Conservation (phyloP, 768 basidiomycete genomes). For the Tylopilus balloui region DNA sequence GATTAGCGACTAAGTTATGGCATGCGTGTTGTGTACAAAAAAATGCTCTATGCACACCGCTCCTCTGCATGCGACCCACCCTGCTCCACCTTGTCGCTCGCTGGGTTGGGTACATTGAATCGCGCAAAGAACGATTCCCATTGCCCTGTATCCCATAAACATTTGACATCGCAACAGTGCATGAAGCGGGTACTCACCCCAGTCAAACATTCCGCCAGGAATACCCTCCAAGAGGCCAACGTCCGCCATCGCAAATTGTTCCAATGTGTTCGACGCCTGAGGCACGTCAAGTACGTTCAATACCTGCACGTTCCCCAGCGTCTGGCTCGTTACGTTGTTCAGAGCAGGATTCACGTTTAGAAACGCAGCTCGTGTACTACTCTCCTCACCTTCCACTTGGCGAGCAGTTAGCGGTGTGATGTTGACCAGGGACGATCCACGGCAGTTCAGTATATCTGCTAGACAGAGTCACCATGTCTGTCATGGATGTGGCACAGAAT, state of each 20-base stretch:
- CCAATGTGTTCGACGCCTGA: conserved; percentile 49
- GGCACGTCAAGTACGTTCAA: conserved; percentile 70
- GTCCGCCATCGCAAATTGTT: conserved; percentile 64
- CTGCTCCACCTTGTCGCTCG: conserved; percentile 1
- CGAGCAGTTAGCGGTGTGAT: conserved; percentile 42
- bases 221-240: conserved; percentile 71
- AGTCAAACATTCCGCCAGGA: conserved; percentile 83
- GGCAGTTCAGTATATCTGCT: conserved; percentile 11
- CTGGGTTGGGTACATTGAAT: conserved; percentile 32
- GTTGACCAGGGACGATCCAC: conserved; percentile 48
- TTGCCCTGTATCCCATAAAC: conserved; percentile 47
- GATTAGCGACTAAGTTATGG: conserved; percentile 10
- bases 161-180: neutral
- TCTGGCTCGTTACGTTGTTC: conserved; percentile 42
- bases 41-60: neutral
- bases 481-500: conserved; percentile 11
- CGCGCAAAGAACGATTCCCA: conserved; percentile 81
- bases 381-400: conserved; percentile 33
- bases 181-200: conserved; percentile 52
- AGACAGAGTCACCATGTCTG: conserved; percentile 4
- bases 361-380: conserved; percentile 17
- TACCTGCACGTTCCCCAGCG: conserved; percentile 59
- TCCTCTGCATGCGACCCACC: neutral
- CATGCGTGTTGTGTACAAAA: conserved; percentile 22
- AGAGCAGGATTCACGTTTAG: conserved; percentile 75